Conservation (phyloP, 1,139 yeast genomes). For the Pichia sp. region DNA sequence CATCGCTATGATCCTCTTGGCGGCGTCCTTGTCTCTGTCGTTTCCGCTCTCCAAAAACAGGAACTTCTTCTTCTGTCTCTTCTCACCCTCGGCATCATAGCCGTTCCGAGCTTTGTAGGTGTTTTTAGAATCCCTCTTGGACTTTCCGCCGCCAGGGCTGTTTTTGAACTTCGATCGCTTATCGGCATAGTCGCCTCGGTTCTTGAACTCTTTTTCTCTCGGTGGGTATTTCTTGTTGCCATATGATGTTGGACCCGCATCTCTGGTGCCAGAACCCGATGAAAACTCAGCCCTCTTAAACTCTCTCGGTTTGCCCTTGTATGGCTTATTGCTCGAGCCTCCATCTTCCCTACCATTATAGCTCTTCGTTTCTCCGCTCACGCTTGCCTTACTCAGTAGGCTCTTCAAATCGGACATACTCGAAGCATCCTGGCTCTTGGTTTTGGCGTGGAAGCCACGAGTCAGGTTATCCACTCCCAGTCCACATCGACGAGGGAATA, state of each 20-base stretch:
- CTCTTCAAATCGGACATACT: constrained; percentile 7
- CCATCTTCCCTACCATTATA: neutral
- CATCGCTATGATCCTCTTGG: constrained; percentile 21
- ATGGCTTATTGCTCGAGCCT: neutral
- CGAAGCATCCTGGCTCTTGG: neutral
- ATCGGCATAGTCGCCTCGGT: neutral
- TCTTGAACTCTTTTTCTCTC: neutral
- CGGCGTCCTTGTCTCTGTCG: constrained; percentile 25
- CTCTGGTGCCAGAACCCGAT: neutral
- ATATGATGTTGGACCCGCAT: neutral
- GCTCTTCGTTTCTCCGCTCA: neutral
- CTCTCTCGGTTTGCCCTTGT: neutral
- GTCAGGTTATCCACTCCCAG: neutral
- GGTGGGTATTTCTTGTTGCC: neutral
- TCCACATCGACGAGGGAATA: neutral
- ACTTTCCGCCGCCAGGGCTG: neutral
- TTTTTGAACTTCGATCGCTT: neutral
- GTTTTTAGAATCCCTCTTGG: neutral
- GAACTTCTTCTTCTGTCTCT: constrained; percentile 5
- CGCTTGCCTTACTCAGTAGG: constrained; percentile 1
- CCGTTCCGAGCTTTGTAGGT: neutral
- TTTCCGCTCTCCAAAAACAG: constrained; percentile 22
- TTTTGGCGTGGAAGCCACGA: neutral
- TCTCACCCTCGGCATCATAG: neutral
- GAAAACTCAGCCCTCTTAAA: neutral